Conservation (phyloP, 2,329 filamentous ascomycete species). For the Aspergillus carbonarius region DNA sequence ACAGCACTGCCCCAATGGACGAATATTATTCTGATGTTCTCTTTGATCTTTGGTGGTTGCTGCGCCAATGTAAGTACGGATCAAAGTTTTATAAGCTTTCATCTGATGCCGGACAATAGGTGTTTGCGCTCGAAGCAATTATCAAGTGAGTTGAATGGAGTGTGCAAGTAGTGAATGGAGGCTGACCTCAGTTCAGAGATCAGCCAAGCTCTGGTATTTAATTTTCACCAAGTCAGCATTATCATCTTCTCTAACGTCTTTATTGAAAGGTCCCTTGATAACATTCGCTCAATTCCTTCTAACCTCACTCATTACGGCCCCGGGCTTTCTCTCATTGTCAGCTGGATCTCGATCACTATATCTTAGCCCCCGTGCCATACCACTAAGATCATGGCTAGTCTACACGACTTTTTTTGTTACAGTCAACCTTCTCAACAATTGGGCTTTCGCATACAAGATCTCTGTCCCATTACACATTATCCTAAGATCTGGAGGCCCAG, state of each 20-base stretch:
- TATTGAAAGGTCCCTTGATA: constrained; percentile 67
- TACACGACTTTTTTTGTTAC: constrained; percentile 89
- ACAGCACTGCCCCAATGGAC: constrained; percentile 59
- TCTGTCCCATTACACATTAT: constrained; percentile 97
- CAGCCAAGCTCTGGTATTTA: constrained; percentile 76
- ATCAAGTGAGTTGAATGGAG: constrained; percentile 68
- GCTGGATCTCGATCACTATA: constrained; percentile 65
- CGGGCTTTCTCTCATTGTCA: constrained; percentile 69
- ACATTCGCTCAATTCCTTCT: constrained; percentile 89
- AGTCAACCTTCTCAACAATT: constrained; percentile 96
- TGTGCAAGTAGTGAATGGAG: not conserved
- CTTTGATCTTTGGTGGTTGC: constrained; percentile 91
- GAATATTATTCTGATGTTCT: constrained; percentile 66
- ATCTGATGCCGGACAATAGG: constrained; percentile 50
- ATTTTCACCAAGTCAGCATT: not conserved
- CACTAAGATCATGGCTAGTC: constrained; percentile 77
- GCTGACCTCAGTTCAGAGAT: constrained; percentile 54
- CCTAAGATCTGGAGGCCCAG: constrained; percentile 87
- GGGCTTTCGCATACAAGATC: constrained; percentile 95
- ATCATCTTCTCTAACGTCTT: not conserved
- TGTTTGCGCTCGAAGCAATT: constrained; percentile 94
- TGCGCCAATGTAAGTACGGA: constrained; percentile 75
- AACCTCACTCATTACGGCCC: constrained; percentile 73
- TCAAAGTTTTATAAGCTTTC: constrained; percentile 8
- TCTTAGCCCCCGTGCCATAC: constrained; percentile 74